These are phyloP conservation scores for Crucihimalaya himalaica DNA, from an alignment of 345 rosid genomes.

Conservation along the genomic window DNA sequence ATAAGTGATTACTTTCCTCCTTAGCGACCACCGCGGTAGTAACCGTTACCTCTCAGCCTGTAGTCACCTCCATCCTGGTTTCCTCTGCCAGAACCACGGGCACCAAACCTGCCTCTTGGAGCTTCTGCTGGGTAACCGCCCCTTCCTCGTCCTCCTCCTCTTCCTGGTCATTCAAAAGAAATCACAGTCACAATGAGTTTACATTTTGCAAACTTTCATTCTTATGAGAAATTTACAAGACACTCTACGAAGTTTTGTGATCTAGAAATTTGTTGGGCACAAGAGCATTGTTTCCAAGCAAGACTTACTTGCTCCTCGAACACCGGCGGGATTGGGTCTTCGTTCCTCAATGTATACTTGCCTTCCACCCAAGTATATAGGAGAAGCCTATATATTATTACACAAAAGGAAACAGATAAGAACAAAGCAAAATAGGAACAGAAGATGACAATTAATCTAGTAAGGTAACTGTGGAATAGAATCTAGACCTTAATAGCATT, in stretches of 20 bases:
- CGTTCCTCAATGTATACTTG: constrained; percentile 91
- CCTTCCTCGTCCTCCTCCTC: constrained; percentile 68
- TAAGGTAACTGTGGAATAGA: neutral
- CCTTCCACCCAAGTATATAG: constrained; percentile 85
- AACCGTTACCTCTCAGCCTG: constrained; percentile 74
- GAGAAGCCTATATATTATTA: constrained; percentile 70
- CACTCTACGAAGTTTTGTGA: neutral
- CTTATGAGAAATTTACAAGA: neutral
- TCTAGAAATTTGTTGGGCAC: neutral
- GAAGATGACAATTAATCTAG: neutral
- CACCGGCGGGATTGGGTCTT: constrained; percentile 77
- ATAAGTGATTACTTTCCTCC: constrained; percentile 14
- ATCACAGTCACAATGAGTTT: neutral
- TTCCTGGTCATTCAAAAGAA: constrained; percentile 18
- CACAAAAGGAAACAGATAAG: constrained; percentile 14
- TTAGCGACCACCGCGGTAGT: constrained; percentile 60
- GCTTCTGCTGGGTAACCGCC: constrained; percentile 67
- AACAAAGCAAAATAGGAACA: constrained; percentile 2
- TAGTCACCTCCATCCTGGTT: constrained; percentile 68
- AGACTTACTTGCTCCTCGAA: constrained; percentile 84
- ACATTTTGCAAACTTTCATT: neutral
- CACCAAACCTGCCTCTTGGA: constrained; percentile 64
- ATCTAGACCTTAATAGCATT: constrained; percentile 82
- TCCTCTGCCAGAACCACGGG: constrained; percentile 73
- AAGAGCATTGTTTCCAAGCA: neutral